A percentile compares a stretch with the other conserved stretches of the same genome.
Conservation (phyloP, 1,284 basidiomycete species). For the Vanrija sp. region DNA sequence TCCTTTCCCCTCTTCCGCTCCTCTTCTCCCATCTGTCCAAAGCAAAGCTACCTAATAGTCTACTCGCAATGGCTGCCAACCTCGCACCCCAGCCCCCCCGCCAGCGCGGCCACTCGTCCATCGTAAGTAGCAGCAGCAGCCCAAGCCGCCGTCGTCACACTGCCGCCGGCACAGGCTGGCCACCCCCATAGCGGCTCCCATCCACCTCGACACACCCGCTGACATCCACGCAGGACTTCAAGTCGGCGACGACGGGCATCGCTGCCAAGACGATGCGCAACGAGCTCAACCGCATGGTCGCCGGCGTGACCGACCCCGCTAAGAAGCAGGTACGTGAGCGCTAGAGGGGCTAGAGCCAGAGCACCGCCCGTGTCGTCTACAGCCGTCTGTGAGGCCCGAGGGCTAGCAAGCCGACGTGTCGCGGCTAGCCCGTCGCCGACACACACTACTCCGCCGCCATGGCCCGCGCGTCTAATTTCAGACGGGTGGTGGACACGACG, state of each 20-base stretch:
- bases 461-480: no score
- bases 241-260: constrained; percentile 96
- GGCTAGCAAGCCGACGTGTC: not conserved
- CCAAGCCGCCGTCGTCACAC: not conserved
- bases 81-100: constrained; percentile 35
- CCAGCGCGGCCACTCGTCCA: constrained; percentile 49
- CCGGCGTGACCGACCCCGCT: constrained; percentile 68
- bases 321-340: constrained; percentile 69
- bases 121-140: constrained; percentile 36
- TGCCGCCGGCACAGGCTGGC: not conserved
- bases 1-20: not conserved
- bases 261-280: constrained; percentile 98
- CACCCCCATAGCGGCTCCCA: not conserved
- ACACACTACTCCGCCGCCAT: no score
- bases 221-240: constrained; percentile 61
- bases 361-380: not conserved
- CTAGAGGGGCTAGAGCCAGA: not conserved
- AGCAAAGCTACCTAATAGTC: not conserved
- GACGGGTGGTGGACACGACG: no score
- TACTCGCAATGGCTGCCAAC: constrained; percentile 23
- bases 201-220: not conserved
- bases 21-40: not conserved
- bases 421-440: not conserved
- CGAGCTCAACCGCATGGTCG: constrained; percentile 91
- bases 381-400: not conserved